phyloP scores from a whole-genome alignment of 805 yeast genomes.

The Grigorovia jiainica region DNA sequence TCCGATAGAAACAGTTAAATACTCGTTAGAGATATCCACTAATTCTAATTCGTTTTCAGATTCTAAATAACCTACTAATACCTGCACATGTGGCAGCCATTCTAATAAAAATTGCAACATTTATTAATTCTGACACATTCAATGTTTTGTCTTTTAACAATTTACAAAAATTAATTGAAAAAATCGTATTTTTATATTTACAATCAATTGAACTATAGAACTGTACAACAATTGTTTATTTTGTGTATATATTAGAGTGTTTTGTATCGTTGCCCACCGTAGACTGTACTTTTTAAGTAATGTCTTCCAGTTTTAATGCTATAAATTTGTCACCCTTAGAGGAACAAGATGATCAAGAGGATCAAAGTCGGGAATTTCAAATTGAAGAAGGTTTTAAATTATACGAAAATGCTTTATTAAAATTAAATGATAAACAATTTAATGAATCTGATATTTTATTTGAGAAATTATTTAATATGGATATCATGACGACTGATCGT shows the following conservation, averaged over 20 bases:
- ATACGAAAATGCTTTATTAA: slow-evolving; percentile 59
- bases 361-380: slow-evolving; percentile 85
- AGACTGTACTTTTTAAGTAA: background rate
- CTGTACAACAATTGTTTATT: background rate
- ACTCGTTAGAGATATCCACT: background rate
- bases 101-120: background rate
- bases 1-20: background rate
- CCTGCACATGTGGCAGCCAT: background rate
- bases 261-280: background rate
- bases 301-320: slow-evolving; percentile 63
- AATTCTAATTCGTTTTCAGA: background rate
- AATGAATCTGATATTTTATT: slow-evolving; percentile 46
- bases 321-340: slow-evolving; percentile 72
- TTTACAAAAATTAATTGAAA: no score
- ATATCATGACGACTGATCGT: slow-evolving; percentile 46
- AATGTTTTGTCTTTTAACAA: no score
- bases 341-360: slow-evolving; percentile 59
- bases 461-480: slow-evolving; percentile 54
- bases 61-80: background rate
- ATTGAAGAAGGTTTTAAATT: slow-evolving; percentile 73
- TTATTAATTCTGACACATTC: no score
- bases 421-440: slow-evolving; percentile 44
- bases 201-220: no score
- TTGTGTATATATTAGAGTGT: background rate
- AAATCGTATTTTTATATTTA: no score